Base-by-base conservation (phyloP, 2,329 filamentous ascomycete genomes). In the Beauveria rudraprayagi region DNA sequence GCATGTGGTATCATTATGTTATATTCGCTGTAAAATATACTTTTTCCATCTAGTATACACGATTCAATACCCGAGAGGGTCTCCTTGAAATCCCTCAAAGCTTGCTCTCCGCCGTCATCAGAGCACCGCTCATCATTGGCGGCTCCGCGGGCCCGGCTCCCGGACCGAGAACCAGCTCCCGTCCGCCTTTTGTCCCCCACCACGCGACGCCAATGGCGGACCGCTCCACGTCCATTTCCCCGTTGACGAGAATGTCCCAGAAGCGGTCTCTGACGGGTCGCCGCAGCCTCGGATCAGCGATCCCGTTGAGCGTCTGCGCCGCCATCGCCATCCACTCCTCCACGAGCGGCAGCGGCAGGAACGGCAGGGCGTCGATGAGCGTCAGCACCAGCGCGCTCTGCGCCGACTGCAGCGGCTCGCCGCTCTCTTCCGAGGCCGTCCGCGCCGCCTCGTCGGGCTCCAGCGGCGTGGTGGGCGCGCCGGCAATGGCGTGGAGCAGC, bases 201-300 rank as follows among this genome's bases (percentile, higher is more conserved):
- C 92, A 97, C 2, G 85, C 84, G 19, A 96, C 89, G 54, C 88
- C 91, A 37, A 89, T 81, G 46, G 87, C 84, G 7, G 90, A 88
- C 63, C 91, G 82, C 70, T 95, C 90, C 26, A 95, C 87, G 73
- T 96, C 92, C 85, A 96, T 89, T 75, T 96, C 91, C 3, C 91
- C 91, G 66, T 83, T 86, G 46, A 87, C 87, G 10, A 96, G 75
- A 3, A 91, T 82, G 62, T 94, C 87, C 86, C 90, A 92, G 72
- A 95, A 89, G 55, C 91, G 79, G 64, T 85, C 81, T 69, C 86
- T 85, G 43, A 87, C 90, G 2, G 79, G 76, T 52, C 86, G 81
- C 48, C 86, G 80, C 77, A 92, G 84, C 4, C 68, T 72, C 0
- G 78, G 73, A 64, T 91, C 86, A 3, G 78, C 72, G 30, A 96